These are phyloP conservation scores for Mitragyna speciosa DNA, from an alignment of 257 asterid genomes.

Conservation along the genomic window DNA sequence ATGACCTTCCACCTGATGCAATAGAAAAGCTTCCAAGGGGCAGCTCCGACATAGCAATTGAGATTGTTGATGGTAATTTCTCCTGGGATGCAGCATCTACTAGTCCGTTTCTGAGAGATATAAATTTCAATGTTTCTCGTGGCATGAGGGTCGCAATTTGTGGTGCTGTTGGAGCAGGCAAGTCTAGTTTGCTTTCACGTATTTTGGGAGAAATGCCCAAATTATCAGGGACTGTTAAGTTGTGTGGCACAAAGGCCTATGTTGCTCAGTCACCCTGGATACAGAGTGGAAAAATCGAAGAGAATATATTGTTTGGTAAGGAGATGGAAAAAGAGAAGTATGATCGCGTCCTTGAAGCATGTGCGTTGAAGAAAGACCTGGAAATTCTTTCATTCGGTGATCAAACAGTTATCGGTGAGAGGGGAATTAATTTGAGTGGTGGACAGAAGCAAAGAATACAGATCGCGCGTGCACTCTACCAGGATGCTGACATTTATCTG, in stretches of 20 bases:
- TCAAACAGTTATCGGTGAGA: conserved; percentile 83
- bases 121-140: conserved; percentile 47
- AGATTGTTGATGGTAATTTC: conserved; percentile 69
- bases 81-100: conserved; percentile 62
- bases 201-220: conserved; percentile 79
- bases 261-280: conserved; percentile 92
- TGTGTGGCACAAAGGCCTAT: conserved; percentile 68
- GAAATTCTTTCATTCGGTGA: conserved; percentile 79
- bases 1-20: conserved; percentile 56
- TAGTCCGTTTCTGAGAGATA: conserved; percentile 52
- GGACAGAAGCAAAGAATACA: conserved; percentile 93
- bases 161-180: conserved; percentile 94
- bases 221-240: conserved; percentile 55
- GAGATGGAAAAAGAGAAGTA: conserved; percentile 62
- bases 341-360: conserved; percentile 68
- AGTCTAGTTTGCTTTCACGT: conserved; percentile 82
- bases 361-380: conserved; percentile 72
- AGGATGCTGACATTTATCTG: conserved; percentile 75
- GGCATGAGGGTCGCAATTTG: conserved; percentile 90
- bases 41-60: conserved; percentile 49
- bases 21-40: conserved; percentile 58
- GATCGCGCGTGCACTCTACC: conserved; percentile 83
- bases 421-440: conserved; percentile 91
- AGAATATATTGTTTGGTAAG: conserved; percentile 78
- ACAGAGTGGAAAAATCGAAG: conserved; percentile 84